Base-by-base conservation (phyloP, 129 eudicot genomes). In the Flaveria robusta region DNA sequence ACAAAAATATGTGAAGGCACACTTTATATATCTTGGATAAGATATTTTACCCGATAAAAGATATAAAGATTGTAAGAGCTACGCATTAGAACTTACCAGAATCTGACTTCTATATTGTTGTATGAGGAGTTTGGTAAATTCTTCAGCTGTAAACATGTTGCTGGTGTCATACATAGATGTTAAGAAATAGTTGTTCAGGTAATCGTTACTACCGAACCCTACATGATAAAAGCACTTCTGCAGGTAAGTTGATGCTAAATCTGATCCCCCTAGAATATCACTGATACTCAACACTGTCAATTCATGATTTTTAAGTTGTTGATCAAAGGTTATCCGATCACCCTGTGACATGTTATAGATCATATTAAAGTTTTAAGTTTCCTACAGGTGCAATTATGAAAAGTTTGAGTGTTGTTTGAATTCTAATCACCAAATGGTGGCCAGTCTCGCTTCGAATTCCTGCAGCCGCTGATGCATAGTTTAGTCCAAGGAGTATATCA, bases 161-260 rank as follows among this genome's bases (percentile, higher is more conserved):
- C 86, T 82, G 2, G 86, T 79, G 24, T 66, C 69, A 59, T 86
- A 86, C 3, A 41, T n/a, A 3, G 80, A 51, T 6, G 82, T 82
- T 51, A 86, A 37, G 64, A 82, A 86, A 72, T 82, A 86, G 77
- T 86, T 86, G 74, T 86, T 86, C 12, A 86, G 74, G 82, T 86
- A 86, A 72, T 86, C 89, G 22, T 82, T 86, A 74, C 79, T 85
- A 26, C 89, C 89, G 8, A 85, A 74, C 39, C 81, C 86, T 2
- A 85, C 14, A 4, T 77, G 64, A 54, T 86, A 86, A 8, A 82
- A 41, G 66, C 89, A 86, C 68, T 79, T 86, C 11, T 66, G 74
- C 29, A 86, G 79, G 70, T 82, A 52, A 15, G 18, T 56, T 9
- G 70, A 67, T 39, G 80, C 84, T 56, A 73, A 74, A n/a, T 64